Conservation (phyloP, 352 stramenopile species). For the Phytophthora cactorum region DNA sequence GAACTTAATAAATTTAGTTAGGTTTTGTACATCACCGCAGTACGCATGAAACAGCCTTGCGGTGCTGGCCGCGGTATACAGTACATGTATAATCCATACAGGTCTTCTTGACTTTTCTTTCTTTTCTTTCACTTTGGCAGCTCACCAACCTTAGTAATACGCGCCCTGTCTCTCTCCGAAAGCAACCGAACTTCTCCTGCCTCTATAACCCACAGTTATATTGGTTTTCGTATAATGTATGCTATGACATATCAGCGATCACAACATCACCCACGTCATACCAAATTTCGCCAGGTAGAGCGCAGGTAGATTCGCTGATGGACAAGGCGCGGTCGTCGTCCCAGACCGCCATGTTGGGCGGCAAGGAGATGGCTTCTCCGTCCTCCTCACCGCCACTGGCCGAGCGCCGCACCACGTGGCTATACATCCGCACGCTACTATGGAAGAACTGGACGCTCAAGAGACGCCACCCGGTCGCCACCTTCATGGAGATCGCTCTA, state of each 20-base stretch:
- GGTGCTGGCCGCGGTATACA: too few species aligned
- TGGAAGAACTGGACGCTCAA: constrained; percentile 81
- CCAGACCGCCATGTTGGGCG: constrained; percentile 23
- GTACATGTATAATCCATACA: background rate
- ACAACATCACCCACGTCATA: background rate
- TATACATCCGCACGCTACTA: constrained; percentile 29
- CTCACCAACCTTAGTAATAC: too few species aligned
- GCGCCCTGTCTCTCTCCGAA: constrained; percentile 3
- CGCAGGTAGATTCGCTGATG: constrained; percentile 8
- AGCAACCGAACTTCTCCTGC: background rate
- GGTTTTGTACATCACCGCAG: too few species aligned
- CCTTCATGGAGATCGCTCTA: constrained; percentile 57
- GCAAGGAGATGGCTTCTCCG: constrained; percentile 10
- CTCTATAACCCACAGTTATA: constrained; percentile 5
- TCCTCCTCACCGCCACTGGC: constrained; percentile 15
- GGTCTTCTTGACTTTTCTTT: background rate
- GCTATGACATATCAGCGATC: constrained; percentile 7
- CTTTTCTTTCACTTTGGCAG: background rate
- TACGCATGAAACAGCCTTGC: too few species aligned
- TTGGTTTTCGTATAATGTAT: background rate
- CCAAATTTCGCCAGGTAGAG: background rate
- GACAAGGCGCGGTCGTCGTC: constrained; percentile 26
- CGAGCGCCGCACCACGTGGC: constrained; percentile 37
- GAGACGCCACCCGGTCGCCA: constrained; percentile 56
- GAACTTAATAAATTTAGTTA: too few species aligned